Evolutionary conservation across 2,329 filamentous ascomycete species (phyloP), one percentile per base, ranked within the genome.

Genomic region (Epichloe gansuensis): DNA sequence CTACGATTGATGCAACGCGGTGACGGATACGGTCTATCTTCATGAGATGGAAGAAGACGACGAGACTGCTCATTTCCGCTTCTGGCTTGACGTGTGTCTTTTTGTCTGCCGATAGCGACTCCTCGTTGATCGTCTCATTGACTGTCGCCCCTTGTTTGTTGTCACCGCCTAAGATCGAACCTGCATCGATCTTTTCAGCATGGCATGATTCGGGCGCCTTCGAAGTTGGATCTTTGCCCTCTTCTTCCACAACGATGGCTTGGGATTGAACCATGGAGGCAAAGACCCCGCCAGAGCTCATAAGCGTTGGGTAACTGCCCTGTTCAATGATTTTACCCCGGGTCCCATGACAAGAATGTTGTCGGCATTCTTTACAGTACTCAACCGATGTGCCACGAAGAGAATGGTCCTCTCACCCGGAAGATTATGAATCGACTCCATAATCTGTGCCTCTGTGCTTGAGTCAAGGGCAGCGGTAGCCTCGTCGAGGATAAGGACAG

Each of bases 401-500:
- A 55, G 23, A 34, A 54, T 17, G 1, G 53, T 55, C 21, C 50
- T 46, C 8, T 28, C 7, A 39, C 34, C 34, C 8, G 51, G 41
- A 34, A 23, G 28, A 9, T 13, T 35, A 25, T 48, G 44, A 23
- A 55, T 48, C 13, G 51, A 51, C 3, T 5, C 25, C 13, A 53
- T 51, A n/a, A 55, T 55, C 6, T 44, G 31, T 23, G 21, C 35
- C 47, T 55, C 54, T 9, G 44, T 53, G 13, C 45, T 46, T 6
- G 47, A 51, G 35, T 55, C 54, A 7, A 55, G 13, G 9, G 41
- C 44, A 2, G 54, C 51, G 2, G 54, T 57, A 17, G 52, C 81
- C 63, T 85, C 82, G 56, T 85, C 81, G 1, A 85, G 65, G 17
- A 85, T 75, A 1, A 85, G 69, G 35, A 55, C 78, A 47, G 67